phyloP scores from a whole-genome alignment of 2,329 filamentous ascomycete species.

The Xylogone sp. region DNA sequence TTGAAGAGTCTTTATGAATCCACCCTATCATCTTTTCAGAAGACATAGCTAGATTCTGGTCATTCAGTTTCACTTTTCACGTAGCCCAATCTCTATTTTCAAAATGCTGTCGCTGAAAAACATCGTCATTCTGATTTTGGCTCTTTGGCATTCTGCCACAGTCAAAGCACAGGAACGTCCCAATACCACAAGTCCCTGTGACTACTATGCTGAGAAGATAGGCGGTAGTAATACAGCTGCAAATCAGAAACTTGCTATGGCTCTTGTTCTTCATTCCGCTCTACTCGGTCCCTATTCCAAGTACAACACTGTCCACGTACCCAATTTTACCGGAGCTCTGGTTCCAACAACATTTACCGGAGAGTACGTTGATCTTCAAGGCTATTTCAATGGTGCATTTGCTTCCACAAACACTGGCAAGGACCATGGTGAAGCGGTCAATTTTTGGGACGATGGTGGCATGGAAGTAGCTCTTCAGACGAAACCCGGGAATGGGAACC shows the following conservation, averaged over 20 bases:
- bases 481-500: constrained; percentile 43
- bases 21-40: no score
- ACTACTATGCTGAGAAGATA: constrained; percentile 62
- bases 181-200: constrained; percentile 59
- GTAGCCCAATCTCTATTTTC: no score
- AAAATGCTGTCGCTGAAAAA: no score
- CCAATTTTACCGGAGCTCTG: constrained; percentile 48
- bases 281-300: constrained; percentile 56
- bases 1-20: no score
- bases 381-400: constrained; percentile 52
- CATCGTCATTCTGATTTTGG: no score
- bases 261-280: constrained; percentile 55
- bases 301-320: constrained; percentile 44
- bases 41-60: no score
- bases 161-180: no score
- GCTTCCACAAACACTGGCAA: constrained; percentile 48
- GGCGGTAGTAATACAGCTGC: constrained; percentile 47
- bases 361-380: constrained; percentile 47
- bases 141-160: no score
- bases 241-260: constrained; percentile 52
- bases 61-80: no score
- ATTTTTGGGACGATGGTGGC: constrained; percentile 56
- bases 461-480: constrained; percentile 49
- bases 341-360: constrained; percentile 43
- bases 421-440: constrained; percentile 40